Evolutionary conservation across 2,329 filamentous ascomycete genomes (phyloP).

Genomic region (Exophiala aquamarina): DNA sequence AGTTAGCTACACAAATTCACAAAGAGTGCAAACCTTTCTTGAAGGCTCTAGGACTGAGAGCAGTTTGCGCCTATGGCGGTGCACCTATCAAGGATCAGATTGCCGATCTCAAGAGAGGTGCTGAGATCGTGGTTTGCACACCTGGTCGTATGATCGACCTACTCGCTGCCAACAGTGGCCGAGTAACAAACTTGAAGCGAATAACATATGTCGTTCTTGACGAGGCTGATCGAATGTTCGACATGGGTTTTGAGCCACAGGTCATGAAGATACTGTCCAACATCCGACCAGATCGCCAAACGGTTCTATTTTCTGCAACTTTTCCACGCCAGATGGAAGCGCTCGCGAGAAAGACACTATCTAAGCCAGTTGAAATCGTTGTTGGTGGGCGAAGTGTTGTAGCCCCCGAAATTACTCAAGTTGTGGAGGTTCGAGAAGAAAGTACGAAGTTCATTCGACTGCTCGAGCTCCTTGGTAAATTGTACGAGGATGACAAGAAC

Average conservation of each 20-base stretch:
- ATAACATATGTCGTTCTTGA: slow-evolving; percentile 95
- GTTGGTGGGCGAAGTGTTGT: slow-evolving; percentile 80
- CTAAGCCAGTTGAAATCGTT: slow-evolving; percentile 83
- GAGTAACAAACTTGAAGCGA: slow-evolving; percentile 84
- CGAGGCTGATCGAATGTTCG: slow-evolving; percentile 98
- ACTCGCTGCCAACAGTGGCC: slow-evolving; percentile 86
- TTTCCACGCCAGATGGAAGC: slow-evolving; percentile 93
- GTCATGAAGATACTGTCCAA: slow-evolving; percentile 95
- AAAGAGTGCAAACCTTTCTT: slow-evolving; percentile 92
- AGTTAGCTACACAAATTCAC: slow-evolving; percentile 91
- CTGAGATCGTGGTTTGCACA: slow-evolving; percentile 92
- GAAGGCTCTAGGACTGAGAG: slow-evolving; percentile 78
- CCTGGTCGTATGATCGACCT: slow-evolving; percentile 95
- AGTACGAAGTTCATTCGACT: slow-evolving; percentile 79
- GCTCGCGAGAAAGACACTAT: slow-evolving; percentile 82
- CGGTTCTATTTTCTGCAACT: slow-evolving; percentile 92
- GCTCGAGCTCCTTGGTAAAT: slow-evolving; percentile 80
- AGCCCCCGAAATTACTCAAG: slow-evolving; percentile 76
- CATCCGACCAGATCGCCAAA: slow-evolving; percentile 88
- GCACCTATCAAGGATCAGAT: slow-evolving; percentile 98
- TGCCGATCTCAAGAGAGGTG: slow-evolving; percentile 89
- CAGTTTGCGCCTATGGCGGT: slow-evolving; percentile 91
- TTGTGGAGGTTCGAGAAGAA: slow-evolving; percentile 84
- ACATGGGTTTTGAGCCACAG: slow-evolving; percentile 98
- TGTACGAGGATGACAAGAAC: slow-evolving; percentile 71